phyloP scores from a whole-genome alignment of 2,329 filamentous ascomycete species.

The Exophiala phaeomuriformis region DNA sequence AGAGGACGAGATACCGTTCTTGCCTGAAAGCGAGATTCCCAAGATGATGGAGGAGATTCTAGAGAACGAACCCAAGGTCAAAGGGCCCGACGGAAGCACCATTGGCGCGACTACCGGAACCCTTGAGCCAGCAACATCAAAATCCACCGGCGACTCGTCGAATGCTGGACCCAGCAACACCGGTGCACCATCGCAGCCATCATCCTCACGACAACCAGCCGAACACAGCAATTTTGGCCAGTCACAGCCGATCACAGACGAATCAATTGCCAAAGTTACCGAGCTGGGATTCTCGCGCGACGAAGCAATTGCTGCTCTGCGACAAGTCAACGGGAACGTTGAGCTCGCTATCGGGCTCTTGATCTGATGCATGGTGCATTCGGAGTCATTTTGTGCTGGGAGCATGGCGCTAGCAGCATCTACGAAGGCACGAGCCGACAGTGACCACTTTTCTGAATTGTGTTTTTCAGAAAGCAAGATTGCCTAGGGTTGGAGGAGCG shows the following conservation, averaged over 20 bases:
- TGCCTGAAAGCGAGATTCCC: slow-evolving; percentile 92
- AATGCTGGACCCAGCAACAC: slow-evolving; percentile 11
- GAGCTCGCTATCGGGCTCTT: slow-evolving; percentile 81
- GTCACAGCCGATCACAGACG: slow-evolving; percentile 45
- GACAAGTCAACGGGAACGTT: slow-evolving; percentile 76
- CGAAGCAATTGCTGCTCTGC: slow-evolving; percentile 70
- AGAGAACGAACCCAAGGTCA: slow-evolving; percentile 72
- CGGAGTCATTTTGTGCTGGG: background rate
- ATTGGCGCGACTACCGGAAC: slow-evolving; percentile 79
- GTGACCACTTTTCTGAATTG: no score
- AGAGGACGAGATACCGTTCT: slow-evolving; percentile 77
- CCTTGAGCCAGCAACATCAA: slow-evolving; percentile 26
- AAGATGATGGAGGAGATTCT: slow-evolving; percentile 63
- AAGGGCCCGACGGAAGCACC: slow-evolving; percentile 79
- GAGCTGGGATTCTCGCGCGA: slow-evolving; percentile 69
- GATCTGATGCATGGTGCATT: slow-evolving; percentile 5
- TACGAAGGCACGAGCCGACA: background rate
- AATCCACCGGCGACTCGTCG: background rate
- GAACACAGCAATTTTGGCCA: slow-evolving; percentile 19
- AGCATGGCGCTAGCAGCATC: background rate
- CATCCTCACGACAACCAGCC: slow-evolving; percentile 23
- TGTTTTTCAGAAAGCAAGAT: background rate
- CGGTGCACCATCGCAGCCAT: slow-evolving; percentile 20
- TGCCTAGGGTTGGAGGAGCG: background rate
- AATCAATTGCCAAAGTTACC: slow-evolving; percentile 67